Percentiles rank a stretch among this genome's conserved stretches.
Conservation (phyloP, 768 basidiomycete species). For the Grammothele lineata region DNA sequence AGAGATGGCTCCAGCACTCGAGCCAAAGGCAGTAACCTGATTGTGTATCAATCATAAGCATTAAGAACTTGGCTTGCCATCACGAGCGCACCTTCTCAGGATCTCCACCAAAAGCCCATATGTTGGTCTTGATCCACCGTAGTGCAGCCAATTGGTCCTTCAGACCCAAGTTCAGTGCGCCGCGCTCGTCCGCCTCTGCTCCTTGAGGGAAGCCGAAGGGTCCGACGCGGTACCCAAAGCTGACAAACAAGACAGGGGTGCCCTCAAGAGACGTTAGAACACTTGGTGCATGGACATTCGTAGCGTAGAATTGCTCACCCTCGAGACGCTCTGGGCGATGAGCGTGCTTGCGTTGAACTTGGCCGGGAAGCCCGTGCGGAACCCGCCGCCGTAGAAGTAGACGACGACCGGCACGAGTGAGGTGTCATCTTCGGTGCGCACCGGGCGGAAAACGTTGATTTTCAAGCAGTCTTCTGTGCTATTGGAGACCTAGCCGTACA, state of each 20-base stretch:
- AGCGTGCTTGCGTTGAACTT: background rate
- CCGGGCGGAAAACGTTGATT: slow-evolving; percentile 43
- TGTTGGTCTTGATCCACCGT: slow-evolving; percentile 65
- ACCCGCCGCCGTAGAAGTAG: slow-evolving; percentile 42
- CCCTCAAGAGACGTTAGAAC: background rate
- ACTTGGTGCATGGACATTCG: no score
- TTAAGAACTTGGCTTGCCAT: no score
- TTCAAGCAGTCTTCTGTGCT: slow-evolving; percentile 44
- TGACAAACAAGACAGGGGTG: slow-evolving; percentile 38
- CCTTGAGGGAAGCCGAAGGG: slow-evolving; percentile 47
- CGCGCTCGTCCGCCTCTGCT: slow-evolving; percentile 33
- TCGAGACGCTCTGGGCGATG: background rate
- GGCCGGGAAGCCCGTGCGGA: slow-evolving; percentile 4
- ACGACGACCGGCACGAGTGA: slow-evolving; percentile 40
- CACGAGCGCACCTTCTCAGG: slow-evolving; percentile 34
- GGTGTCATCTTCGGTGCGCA: slow-evolving; percentile 20
- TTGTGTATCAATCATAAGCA: no score
- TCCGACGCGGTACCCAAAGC: slow-evolving; percentile 47
- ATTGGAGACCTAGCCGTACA: slow-evolving; percentile 17
- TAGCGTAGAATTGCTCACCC: background rate
- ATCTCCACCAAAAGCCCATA: slow-evolving; percentile 60
- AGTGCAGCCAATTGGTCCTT: slow-evolving; percentile 78
- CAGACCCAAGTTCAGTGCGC: slow-evolving; percentile 54
- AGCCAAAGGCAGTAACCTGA: slow-evolving; percentile 36
- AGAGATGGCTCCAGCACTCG: slow-evolving; percentile 37